Evolutionary conservation across 495 filamentous ascomycete genomes (phyloP).

Genomic region (Trichoderma reesei): DNA sequence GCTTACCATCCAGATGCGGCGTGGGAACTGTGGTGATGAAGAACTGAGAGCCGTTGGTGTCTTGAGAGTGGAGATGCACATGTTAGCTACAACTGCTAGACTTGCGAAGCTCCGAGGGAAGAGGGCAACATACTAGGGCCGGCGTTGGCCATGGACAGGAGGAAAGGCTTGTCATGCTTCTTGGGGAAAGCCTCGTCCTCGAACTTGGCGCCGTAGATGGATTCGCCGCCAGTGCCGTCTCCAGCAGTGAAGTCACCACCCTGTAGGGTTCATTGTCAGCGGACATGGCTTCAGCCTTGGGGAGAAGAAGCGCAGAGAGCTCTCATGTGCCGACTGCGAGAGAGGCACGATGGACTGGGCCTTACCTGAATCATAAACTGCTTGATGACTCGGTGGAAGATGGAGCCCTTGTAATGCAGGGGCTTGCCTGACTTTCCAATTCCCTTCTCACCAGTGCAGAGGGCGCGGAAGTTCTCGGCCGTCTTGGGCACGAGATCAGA

Average conservation of each 20-base stretch:
- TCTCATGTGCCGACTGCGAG: not conserved
- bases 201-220: constrained; percentile 97
- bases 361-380: constrained; percentile 84
- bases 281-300: not conserved
- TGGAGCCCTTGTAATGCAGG: constrained; percentile 81
- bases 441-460: constrained; percentile 91
- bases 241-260: constrained; percentile 94
- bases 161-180: constrained; percentile 90
- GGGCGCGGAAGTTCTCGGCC: constrained; percentile 86
- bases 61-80: constrained; percentile 22
- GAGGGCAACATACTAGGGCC: constrained; percentile 60
- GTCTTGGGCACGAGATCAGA: constrained; percentile 91
- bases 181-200: constrained; percentile 92
- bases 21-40: constrained; percentile 93
- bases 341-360: not conserved
- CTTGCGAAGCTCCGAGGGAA: not conserved
- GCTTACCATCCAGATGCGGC: constrained; percentile 90
- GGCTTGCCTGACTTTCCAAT: constrained; percentile 73
- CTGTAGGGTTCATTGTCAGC: constrained; percentile 10
- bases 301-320: no score
- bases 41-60: constrained; percentile 96
- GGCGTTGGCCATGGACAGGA: constrained; percentile 96
- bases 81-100: constrained; percentile 14
- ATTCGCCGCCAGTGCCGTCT: constrained; percentile 94
- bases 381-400: constrained; percentile 96